These are phyloP conservation scores for Talaromyces piceae DNA, from an alignment of 2,329 filamentous ascomycete species.

Conservation along the genomic window DNA sequence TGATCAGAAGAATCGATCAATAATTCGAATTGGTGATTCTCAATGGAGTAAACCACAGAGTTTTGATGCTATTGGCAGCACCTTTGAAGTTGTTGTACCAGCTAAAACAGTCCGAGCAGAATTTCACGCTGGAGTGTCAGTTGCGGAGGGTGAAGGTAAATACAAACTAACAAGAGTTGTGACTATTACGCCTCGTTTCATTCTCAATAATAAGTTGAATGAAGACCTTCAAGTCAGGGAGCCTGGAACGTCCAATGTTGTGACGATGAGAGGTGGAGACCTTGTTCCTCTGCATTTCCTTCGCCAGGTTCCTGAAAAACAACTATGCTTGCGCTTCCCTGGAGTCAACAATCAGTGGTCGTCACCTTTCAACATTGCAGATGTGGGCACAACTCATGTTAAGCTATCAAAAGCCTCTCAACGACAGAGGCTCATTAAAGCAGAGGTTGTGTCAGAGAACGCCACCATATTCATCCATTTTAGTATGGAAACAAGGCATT, in stretches of 20 bases:
- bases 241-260: constrained; percentile 79
- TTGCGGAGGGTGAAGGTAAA: constrained; percentile 88
- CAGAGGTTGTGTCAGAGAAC: constrained; percentile 86
- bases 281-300: constrained; percentile 84
- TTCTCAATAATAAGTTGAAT: constrained; percentile 84
- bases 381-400: constrained; percentile 84
- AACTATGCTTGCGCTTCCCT: constrained; percentile 85
- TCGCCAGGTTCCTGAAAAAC: constrained; percentile 73
- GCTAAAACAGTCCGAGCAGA: constrained; percentile 65
- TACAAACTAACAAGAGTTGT: constrained; percentile 97
- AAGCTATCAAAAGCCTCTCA: constrained; percentile 89
- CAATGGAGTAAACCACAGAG: constrained; percentile 96
- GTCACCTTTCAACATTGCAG: constrained; percentile 93
- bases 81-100: constrained; percentile 76
- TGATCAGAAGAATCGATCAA: constrained; percentile 82
- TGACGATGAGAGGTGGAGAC: constrained; percentile 68
- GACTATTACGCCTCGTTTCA: constrained; percentile 83
- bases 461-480: constrained; percentile 91
- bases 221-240: constrained; percentile 88
- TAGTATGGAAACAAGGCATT: constrained; percentile 84
- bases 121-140: constrained; percentile 82
- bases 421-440: constrained; percentile 75
- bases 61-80: constrained; percentile 95
- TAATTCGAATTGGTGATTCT: constrained; percentile 82
- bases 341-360: constrained; percentile 97